phyloP scores from a whole-genome alignment of 192 early-diverging fungal species.

The Podila epicladia region DNA sequence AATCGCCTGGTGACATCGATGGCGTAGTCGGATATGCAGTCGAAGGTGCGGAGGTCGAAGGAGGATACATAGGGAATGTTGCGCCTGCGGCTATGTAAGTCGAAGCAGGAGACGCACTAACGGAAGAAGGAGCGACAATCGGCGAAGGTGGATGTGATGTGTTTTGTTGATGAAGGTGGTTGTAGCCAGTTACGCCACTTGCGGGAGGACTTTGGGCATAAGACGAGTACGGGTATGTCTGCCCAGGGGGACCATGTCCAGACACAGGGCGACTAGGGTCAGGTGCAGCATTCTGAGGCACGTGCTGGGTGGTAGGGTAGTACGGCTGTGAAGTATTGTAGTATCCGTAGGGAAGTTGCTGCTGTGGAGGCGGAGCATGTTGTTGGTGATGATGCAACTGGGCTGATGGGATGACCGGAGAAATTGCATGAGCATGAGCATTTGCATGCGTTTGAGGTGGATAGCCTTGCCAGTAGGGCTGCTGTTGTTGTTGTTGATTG shows the following conservation, averaged over 20 bases:
- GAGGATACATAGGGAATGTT: neutral
- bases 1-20: neutral
- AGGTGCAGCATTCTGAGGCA: neutral
- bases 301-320: neutral
- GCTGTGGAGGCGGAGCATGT: neutral
- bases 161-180: neutral
- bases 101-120: neutral
- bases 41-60: neutral
- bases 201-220: neutral
- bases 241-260: neutral
- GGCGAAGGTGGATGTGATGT: neutral
- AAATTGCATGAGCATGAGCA: too few species aligned
- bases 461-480: conserved; percentile 3
- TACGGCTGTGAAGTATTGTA: conserved; percentile 1
- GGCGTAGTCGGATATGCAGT: neutral
- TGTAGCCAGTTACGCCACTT: neutral
- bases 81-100: conserved; percentile 1
- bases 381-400: conserved; percentile 1
- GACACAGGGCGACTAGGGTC: neutral
- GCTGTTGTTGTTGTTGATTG: neutral
- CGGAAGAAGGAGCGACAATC: neutral
- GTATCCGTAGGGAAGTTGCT: neutral
- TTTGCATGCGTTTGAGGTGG: neutral
- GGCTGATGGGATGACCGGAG: too few species aligned
- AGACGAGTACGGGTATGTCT: neutral